Evolutionary conservation across 2,329 filamentous ascomycete species (phyloP).

Genomic region (Cordyceps pruinosa): DNA sequence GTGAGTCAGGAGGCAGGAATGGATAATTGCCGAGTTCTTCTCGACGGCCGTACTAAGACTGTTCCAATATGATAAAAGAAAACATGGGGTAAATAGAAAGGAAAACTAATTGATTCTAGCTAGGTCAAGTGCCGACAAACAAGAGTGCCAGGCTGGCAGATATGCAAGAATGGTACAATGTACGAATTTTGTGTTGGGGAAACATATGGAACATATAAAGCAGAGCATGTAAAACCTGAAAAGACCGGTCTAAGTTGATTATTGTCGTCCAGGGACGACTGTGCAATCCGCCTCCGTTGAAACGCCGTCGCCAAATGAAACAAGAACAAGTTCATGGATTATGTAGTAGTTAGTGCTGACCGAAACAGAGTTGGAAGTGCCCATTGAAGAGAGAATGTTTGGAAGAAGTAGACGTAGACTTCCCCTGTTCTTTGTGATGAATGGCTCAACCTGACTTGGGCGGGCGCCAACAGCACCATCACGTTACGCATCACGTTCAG

Average conservation of each 20-base stretch:
- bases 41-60: neutral
- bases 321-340: neutral
- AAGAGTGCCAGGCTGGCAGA: neutral
- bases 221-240: neutral
- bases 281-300: neutral
- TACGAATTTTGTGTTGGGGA: neutral
- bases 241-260: neutral
- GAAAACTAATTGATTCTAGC: neutral
- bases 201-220: neutral
- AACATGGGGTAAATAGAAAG: neutral
- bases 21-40: neutral
- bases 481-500: neutral
- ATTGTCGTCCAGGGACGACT: neutral
- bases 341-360: neutral
- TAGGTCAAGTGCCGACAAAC: neutral
- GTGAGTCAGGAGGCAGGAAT: neutral
- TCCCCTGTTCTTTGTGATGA: neutral
- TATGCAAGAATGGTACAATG: neutral
- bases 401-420: neutral
- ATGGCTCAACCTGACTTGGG: neutral
- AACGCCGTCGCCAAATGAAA: slow-evolving; percentile 3
- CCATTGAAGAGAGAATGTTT: neutral
- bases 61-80: neutral
- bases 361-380: neutral
- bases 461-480: too few relatives aligned